These are phyloP conservation scores for Xylariaceae sp. DNA, from an alignment of 2,329 filamentous ascomycete genomes.

Conservation along the genomic window DNA sequence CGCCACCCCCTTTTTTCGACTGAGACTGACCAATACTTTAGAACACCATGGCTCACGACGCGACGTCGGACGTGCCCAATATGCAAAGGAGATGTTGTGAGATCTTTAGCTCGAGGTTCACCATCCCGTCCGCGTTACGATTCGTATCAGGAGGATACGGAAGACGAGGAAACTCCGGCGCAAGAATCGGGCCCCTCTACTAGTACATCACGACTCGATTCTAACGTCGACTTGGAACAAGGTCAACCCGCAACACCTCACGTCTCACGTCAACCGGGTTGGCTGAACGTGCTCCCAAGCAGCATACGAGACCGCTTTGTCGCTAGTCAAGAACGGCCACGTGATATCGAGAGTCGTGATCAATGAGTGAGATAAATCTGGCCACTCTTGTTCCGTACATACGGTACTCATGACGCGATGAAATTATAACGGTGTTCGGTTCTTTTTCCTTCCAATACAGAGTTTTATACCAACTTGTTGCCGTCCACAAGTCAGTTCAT, in stretches of 20 bases:
- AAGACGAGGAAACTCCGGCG: conserved; percentile 34
- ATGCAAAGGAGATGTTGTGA: conserved; percentile 94
- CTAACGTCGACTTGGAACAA: conserved; percentile 40
- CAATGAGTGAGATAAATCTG: conserved; percentile 6
- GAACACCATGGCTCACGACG: conserved; percentile 94
- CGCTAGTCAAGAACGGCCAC: conserved; percentile 5
- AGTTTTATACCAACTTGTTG: background rate
- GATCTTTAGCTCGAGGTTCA: conserved; percentile 53
- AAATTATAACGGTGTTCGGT: conserved; percentile 12
- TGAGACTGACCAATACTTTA: conserved; percentile 37
- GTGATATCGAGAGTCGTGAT: conserved; percentile 12
- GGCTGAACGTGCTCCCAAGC: conserved; percentile 37
- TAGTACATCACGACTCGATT: conserved; percentile 20
- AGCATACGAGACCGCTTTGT: conserved; percentile 25
- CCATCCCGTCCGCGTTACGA: conserved; percentile 50
- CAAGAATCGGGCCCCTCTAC: conserved; percentile 24
- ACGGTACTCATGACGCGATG: conserved; percentile 14
- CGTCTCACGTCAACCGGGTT: conserved; percentile 30
- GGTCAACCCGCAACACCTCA: conserved; percentile 32
- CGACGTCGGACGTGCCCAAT: conserved; percentile 96
- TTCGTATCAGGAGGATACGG: conserved; percentile 49
- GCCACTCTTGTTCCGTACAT: conserved; percentile 12
- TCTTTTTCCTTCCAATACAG: conserved; percentile 1
- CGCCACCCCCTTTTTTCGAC: conserved; percentile 3
- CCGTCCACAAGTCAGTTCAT: background rate